Evolutionary conservation across 441 rosid genomes (phyloP).

Genomic region (Francoa sonchifolia): DNA sequence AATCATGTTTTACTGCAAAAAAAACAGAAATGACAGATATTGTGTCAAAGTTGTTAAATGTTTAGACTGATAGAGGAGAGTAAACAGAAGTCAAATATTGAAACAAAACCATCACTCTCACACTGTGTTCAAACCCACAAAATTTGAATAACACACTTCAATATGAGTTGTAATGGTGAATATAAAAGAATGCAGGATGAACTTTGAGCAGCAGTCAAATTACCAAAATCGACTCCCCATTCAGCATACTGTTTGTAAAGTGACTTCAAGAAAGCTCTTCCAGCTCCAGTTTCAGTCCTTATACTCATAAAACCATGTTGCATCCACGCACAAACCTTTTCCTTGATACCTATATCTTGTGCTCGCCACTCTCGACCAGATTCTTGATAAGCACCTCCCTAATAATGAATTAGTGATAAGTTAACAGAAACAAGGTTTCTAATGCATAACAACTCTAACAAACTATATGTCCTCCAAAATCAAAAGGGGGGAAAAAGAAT

Average conservation of each 20-base stretch:
- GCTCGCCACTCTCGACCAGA: constrained; percentile 59
- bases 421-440: no score
- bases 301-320: constrained; percentile 80
- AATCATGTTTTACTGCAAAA: constrained; percentile 70
- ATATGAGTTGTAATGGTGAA: background rate
- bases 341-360: constrained; percentile 64
- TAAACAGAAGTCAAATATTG: no score
- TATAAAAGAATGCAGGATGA: background rate
- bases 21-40: background rate
- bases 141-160: background rate
- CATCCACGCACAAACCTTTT: constrained; percentile 91
- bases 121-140: background rate
- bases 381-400: constrained; percentile 61
- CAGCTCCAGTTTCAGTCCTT: constrained; percentile 53
- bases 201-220: constrained; percentile 11
- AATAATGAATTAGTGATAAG: no score
- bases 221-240: constrained; percentile 95
- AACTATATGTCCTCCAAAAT: no score
- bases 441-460: no score
- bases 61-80: no score
- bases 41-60: constrained; percentile 1
- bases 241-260: constrained; percentile 70
- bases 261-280: constrained; percentile 79
- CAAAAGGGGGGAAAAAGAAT: background rate
- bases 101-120: no score